Evolutionary conservation across 306 rosid species (phyloP), one percentile per base, ranked within the genome.

Genomic region (Cicer arietinum): DNA sequence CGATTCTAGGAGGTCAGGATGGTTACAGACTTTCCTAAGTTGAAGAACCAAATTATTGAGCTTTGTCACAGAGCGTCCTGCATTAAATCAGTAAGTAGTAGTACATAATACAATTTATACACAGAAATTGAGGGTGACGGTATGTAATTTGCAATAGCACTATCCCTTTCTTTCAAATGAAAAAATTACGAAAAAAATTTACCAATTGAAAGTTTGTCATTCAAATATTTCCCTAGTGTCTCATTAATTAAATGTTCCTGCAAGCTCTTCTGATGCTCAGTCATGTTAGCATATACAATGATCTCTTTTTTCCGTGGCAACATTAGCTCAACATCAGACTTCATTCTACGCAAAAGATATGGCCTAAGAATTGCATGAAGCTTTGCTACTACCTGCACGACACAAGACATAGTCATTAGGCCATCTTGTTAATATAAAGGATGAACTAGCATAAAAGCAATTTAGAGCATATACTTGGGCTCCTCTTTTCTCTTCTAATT

Each of bases 301-400:
- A n/a, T n/a, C n/a, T n/a, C n/a, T n/a, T n/a, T n/a, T n/a, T n/a
- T n/a, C n/a, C n/a, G n/a, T n/a, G n/a, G n/a, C n/a, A n/a, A n/a
- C n/a, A n/a, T n/a, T 58, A 80, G 84, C 96, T 95, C 99, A 69
- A 94, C 99, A 77, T 94, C 99, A 62, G 86, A 62, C 83, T 94
- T 94, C 93, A 90, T 85, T 81, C 99, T 84, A 48, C 98, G 91
- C 46, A 94, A 89, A 74, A 94, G 90, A 83, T 92, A 94, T 39
- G 99, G 99, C 10, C 98, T 92, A 83, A 94, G 88, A 80, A 94
- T 94, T 39, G 92, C 90, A 86, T 94, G 99, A 50, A 94, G 92
- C 78, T 94, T 94, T 17, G 92, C 88, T 51, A 94, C 90, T 76
- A 94, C 96, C 99, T 95, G 81, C 80, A 81, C 51, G 77, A 35